phyloP scores from a whole-genome alignment of 176 grass and related monocot genomes.

The Cenchrus americanus region DNA sequence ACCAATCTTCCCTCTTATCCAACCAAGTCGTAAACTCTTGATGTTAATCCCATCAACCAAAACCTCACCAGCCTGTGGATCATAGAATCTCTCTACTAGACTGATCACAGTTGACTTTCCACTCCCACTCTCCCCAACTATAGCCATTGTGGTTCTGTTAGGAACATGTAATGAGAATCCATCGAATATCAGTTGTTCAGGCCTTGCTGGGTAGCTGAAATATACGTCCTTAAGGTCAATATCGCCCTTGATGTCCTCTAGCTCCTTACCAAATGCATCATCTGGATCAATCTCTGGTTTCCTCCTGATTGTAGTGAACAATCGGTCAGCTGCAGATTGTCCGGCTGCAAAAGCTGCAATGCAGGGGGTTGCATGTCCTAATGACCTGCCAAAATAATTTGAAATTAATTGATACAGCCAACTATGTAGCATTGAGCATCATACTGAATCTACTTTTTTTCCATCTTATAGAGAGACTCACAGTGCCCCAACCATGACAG shows the following conservation, averaged over 20 bases:
- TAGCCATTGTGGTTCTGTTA: conserved; percentile 6
- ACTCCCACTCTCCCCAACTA: conserved; percentile 95
- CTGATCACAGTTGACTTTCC: conserved; percentile 91
- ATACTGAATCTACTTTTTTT: background rate
- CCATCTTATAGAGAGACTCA: background rate
- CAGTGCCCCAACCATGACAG: background rate
- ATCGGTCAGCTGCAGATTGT: conserved; percentile 6
- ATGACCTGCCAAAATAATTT: conserved; percentile 5
- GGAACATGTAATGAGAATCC: conserved; percentile 15
- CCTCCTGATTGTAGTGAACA: conserved; percentile 8
- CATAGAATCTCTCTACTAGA: conserved; percentile 66
- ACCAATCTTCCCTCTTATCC: conserved; percentile 68
- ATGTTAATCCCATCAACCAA: conserved; percentile 71
- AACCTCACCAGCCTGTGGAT: conserved; percentile 67
- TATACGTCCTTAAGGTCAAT: background rate
- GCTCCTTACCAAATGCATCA: background rate
- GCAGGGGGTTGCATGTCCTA: background rate
- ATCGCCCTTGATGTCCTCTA: background rate
- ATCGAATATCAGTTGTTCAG: background rate
- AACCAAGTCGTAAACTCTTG: conserved; percentile 54
- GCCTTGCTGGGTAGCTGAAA: conserved; percentile 17
- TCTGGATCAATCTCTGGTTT: conserved; percentile 1
- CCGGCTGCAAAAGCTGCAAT: background rate
- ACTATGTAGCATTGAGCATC: background rate
- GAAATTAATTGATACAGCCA: background rate